Evolutionary conservation across 1,284 basidiomycete species (phyloP).

Genomic region (Amylostereum chailletii): DNA sequence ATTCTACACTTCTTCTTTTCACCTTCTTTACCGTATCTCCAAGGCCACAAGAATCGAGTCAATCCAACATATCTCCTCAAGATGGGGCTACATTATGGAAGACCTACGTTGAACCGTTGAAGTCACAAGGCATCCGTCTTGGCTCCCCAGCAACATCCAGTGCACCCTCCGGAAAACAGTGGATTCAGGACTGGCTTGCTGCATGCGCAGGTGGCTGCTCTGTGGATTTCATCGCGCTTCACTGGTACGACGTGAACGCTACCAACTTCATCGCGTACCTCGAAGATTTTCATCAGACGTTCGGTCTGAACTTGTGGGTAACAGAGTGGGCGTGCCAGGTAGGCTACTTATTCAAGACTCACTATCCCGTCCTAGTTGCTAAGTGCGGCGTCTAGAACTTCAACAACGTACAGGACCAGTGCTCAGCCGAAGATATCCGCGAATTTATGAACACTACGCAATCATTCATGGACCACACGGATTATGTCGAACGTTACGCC

Average conservation of each 20-base stretch:
- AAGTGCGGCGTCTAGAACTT: slow-evolving; percentile 21
- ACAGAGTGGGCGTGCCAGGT: slow-evolving; percentile 34
- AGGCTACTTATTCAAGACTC: background rate
- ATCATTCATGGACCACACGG: slow-evolving; percentile 29
- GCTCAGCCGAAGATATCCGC: slow-evolving; percentile 25
- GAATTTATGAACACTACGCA: slow-evolving; percentile 32
- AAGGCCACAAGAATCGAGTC: slow-evolving; percentile 20
- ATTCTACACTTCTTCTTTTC: background rate
- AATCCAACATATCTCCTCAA: slow-evolving; percentile 24
- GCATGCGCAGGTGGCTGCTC: slow-evolving; percentile 31
- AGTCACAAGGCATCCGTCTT: slow-evolving; percentile 24
- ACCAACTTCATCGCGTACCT: slow-evolving; percentile 29
- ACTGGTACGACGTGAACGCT: slow-evolving; percentile 33
- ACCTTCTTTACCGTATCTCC: background rate
- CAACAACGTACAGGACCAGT: slow-evolving; percentile 23
- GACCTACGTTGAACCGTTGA: slow-evolving; percentile 25
- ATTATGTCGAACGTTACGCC: slow-evolving; percentile 37
- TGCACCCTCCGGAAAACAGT: slow-evolving; percentile 28
- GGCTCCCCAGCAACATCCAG: slow-evolving; percentile 34
- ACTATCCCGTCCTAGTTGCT: background rate
- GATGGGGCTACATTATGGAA: slow-evolving; percentile 25
- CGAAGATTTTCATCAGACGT: slow-evolving; percentile 30
- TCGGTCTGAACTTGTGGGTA: slow-evolving; percentile 33
- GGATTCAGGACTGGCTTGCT: slow-evolving; percentile 30
- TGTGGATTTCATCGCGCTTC: slow-evolving; percentile 34